Base-by-base conservation (phyloP, 140 eudicot genomes). In the Senecio squalidus region DNA sequence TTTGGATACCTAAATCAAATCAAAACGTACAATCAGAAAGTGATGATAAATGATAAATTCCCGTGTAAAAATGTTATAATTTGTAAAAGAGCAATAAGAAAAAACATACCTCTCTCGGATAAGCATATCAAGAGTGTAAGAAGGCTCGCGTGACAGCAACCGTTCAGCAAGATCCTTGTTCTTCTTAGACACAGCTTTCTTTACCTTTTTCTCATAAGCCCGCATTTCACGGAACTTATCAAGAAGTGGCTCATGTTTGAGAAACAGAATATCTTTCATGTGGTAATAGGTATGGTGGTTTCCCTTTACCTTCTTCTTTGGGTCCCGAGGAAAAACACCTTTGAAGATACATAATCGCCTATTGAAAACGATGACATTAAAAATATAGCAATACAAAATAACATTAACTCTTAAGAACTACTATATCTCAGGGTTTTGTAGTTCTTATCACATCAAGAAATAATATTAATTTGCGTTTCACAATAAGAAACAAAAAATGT, bases 281-380 rank as follows among this genome's bases (percentile, higher is more conserved):
- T 91, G 98, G 66, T 86, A 91, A 31, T 86, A 86, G n/a, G 98
- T 86, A 59, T 83, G 98, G 75, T 91, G 96, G 70, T 80, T 86
- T 65, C 86, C 98, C 75, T 86, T 86, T 67, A 83, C 85, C 82
- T 90, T 90, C 81, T 84, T 91, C 94, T 86, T 91, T 21, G 98
- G 98, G 14, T 86, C 98, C 66, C 96, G 84, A 1, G 98, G 96
- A 25, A 78, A 86, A 9, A 91, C 75, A 1, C 98, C 94, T 69
- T 89, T 89, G 63, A 82, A 83, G 69, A 91, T 91, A 61, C 98
- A 91, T 84, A 91, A 49, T 73, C 78, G 77, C 94, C 96, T 83
- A 48, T 48, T 34, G 8, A 56, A n/a, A 66, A 2, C 20, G 5
- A 46, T 64, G n/a, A 55, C 34, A n/a, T 33, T 33, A 6, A 36